Evolutionary conservation across 2,329 filamentous ascomycete genomes (phyloP).

Genomic region (Cordyceps cicadae): DNA sequence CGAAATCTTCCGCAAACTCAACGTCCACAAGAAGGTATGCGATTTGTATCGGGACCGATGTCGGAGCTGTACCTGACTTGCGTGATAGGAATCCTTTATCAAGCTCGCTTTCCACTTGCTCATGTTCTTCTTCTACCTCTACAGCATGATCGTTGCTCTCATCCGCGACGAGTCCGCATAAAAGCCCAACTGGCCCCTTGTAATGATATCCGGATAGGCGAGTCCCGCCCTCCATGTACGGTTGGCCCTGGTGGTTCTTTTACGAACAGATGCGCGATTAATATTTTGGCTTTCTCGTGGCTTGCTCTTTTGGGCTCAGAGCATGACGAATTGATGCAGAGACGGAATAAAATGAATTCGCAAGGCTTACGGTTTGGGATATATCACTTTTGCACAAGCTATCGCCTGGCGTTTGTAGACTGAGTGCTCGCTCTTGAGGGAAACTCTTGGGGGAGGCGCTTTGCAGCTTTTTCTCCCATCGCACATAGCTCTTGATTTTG

Average conservation of each 20-base stretch:
- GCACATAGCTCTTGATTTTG: not conserved
- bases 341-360: constrained; percentile 21
- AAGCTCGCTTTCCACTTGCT: constrained; percentile 97
- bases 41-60: not conserved
- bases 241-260: constrained; percentile 1
- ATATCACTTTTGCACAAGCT: constrained; percentile 20
- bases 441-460: constrained; percentile 8
- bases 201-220: constrained; percentile 11
- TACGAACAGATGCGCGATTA: constrained; percentile 7
- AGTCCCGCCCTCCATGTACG: not conserved
- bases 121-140: constrained; percentile 99
- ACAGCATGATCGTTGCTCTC: constrained; percentile 95
- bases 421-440: constrained; percentile 11
- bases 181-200: constrained; percentile 20
- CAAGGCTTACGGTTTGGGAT: constrained; percentile 17
- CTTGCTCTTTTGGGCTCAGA: constrained; percentile 2
- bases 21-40: constrained; percentile 92
- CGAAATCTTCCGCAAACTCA: constrained; percentile 98
- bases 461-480: not conserved
- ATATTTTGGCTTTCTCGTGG: constrained; percentile 5
- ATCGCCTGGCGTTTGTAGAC: constrained; percentile 20
- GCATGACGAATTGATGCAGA: constrained; percentile 5
- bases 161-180: constrained; percentile 91
- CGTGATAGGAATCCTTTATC: constrained; percentile 82
- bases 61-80: constrained; percentile 17